phyloP scores from a whole-genome alignment of 148 eudicot genomes.

The Rhododendron kiyosumense region DNA sequence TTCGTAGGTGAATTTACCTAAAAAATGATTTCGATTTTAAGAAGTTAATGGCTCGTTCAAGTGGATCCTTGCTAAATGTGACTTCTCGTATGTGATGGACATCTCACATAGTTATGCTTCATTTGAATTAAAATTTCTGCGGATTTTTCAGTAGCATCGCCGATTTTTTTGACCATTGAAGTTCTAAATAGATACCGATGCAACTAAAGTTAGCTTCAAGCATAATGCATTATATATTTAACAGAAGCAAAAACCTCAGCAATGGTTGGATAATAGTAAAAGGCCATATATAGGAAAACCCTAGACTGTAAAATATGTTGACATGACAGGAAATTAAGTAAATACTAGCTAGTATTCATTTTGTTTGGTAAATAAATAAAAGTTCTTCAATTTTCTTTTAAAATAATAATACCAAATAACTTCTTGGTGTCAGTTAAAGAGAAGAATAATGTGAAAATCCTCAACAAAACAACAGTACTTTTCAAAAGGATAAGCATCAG shows the following conservation, averaged over 20 bases:
- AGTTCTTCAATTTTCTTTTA: not conserved
- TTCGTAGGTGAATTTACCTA: not conserved
- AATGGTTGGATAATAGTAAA: not conserved
- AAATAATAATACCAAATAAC: not conserved
- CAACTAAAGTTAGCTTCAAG: too few species aligned
- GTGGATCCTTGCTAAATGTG: not conserved
- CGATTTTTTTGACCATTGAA: not conserved
- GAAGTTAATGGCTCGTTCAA: not conserved
- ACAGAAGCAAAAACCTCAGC: not conserved
- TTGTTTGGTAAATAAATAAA: not conserved
- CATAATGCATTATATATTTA: not conserved
- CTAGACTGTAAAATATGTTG: not conserved
- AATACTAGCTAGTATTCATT: not conserved
- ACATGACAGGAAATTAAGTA: not conserved
- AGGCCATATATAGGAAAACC: not conserved
- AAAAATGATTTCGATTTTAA: not conserved
- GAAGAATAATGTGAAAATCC: conserved; percentile 11
- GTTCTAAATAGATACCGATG: too few species aligned
- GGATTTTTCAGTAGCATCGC: not conserved
- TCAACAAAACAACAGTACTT: conserved; percentile 6
- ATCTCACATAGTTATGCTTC: not conserved
- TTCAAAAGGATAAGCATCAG: conserved; percentile 14
- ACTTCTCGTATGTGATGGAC: not conserved
- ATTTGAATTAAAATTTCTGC: too few species aligned
- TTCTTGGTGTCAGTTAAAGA: not conserved